phyloP scores from a whole-genome alignment of 768 basidiomycete genomes.

The Rhodotorula paludigena region DNA sequence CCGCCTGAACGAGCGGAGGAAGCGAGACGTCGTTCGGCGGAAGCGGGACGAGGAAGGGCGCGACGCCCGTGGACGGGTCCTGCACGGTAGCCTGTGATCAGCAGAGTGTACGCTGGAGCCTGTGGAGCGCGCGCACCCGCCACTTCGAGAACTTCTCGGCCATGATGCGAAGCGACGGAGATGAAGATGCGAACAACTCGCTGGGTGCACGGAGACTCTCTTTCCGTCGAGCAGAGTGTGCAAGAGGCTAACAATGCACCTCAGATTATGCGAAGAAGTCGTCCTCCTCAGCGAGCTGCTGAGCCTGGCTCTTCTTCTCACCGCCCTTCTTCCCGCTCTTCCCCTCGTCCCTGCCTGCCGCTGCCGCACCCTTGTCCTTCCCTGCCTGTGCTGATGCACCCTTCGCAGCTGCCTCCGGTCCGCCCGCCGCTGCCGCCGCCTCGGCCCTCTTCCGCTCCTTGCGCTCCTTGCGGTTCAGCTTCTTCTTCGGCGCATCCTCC shows the following conservation, averaged over 20 bases:
- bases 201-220: no score
- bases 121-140: neutral
- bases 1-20: neutral
- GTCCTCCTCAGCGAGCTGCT: conserved; percentile 19
- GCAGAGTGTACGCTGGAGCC: no score
- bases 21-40: neutral
- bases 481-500: neutral
- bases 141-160: conserved; percentile 1
- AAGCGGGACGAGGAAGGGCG: conserved; percentile 26
- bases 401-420: neutral
- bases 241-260: no score
- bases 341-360: neutral
- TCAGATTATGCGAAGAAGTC: conserved; percentile 35
- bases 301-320: neutral
- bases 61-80: conserved; percentile 28
- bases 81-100: neutral
- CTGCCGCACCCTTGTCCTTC: conserved; percentile 4
- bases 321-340: neutral
- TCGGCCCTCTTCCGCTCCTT: conserved; percentile 23
- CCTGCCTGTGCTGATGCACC: neutral
- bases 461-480: conserved; percentile 27
- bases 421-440: neutral
- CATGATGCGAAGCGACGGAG: no score
- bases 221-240: no score
- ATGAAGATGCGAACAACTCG: neutral